phyloP scores from a whole-genome alignment of 2,329 filamentous ascomycete species.

The Xylariaceae sp. region DNA sequence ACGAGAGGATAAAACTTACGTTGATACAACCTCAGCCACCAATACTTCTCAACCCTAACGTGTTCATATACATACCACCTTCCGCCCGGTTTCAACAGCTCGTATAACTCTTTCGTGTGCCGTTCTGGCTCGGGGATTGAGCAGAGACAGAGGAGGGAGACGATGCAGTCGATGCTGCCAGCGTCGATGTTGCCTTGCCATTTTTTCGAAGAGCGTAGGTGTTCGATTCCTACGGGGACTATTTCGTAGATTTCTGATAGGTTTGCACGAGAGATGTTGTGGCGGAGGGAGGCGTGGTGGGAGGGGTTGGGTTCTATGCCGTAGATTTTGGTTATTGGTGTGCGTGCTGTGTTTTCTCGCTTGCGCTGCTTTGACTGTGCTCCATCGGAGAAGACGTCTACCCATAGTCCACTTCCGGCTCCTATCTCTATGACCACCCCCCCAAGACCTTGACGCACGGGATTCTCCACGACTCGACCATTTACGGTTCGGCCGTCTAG shows the following conservation, averaged over 20 bases:
- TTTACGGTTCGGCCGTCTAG: conserved; percentile 47
- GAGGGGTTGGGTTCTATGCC: conserved; percentile 63
- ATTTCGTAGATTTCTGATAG: conserved; percentile 59
- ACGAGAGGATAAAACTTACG: conserved; percentile 37
- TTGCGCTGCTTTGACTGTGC: background rate
- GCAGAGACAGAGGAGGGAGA: conserved; percentile 61
- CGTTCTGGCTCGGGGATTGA: conserved; percentile 59
- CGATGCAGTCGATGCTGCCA: conserved; percentile 57
- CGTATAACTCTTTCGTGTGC: conserved; percentile 55
- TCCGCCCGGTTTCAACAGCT: conserved; percentile 58
- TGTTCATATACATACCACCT: conserved; percentile 65
- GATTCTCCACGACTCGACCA: conserved; percentile 37
- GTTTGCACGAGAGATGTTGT: conserved; percentile 48
- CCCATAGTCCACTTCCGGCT: conserved; percentile 60
- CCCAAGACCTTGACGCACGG: conserved; percentile 38
- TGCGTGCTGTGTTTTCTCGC: conserved; percentile 9
- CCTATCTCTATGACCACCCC: conserved; percentile 62
- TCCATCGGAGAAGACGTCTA: conserved; percentile 45
- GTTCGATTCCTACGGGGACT: conserved; percentile 56
- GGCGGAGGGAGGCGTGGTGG: conserved; percentile 48
- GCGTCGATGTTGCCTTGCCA: conserved; percentile 47
- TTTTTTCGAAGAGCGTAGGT: conserved; percentile 39
- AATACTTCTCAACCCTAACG: conserved; percentile 41
- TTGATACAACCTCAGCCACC: conserved; percentile 48
- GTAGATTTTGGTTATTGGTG: conserved; percentile 48